Base-by-base conservation (phyloP, 2,329 filamentous ascomycete genomes). In the Fulvia fulva region DNA sequence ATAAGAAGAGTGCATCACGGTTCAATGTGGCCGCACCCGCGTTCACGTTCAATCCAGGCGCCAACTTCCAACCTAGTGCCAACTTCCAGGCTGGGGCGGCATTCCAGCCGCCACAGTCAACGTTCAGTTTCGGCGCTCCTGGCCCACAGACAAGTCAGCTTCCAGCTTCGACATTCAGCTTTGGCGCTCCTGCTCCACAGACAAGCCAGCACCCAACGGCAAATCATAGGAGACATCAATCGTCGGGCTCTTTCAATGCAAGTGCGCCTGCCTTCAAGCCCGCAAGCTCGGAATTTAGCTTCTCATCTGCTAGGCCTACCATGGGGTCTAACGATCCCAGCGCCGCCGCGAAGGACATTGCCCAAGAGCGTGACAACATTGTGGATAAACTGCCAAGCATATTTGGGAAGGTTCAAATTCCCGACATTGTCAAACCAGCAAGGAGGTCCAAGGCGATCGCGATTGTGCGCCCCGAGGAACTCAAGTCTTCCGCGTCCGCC, bases 11-110 rank as follows among this genome's bases (percentile, higher is more conserved):
- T 45, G 58, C 60, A 19, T 90, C 91, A 0, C 92, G 87, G 65
- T 82, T 97, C 66, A 97, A 97, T 67, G 91, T 95, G 28, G 85
- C 88, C 62, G 93, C 93, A 0, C 89, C 91, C 49, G 90, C 94
- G 69, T 97, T 97, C 79, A 90, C 87, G 67, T 93, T 93, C 74
- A 82, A 87, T 56, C 83, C 83, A 6, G 73, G 74, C 34, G 76
- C 76, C 16, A 76, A 79, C 2, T 83, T 83, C 65, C 76, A 75
- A 45, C 61, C 53, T 61, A 70, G 46, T 43, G 75, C 76, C 16
- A 76, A 78, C 1, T 83, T 83, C 65, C 76, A 75, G 44, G 56
- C 46, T 60, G 70, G 54, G 66, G 69, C 51, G 21, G 55, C 45
- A 21, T 59, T 55, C 41, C 57, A 60, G 25, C 56, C 59, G 19